Percentiles rank a stretch among this genome's conserved stretches.
Conservation (phyloP, 768 basidiomycete species). For the Tulasnella sp. region DNA sequence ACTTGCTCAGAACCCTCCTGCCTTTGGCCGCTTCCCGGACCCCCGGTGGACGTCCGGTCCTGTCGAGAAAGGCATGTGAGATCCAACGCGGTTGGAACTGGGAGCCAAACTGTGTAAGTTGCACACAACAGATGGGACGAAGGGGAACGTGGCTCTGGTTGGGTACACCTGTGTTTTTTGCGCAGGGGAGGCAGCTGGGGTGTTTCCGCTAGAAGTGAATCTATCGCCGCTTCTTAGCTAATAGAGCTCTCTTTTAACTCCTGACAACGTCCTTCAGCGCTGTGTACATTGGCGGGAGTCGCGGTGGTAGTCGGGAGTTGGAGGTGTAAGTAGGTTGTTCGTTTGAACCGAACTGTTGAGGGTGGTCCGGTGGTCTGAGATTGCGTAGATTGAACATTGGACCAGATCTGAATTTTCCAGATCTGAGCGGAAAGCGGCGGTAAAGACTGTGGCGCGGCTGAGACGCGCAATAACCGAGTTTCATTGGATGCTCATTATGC, state of each 20-base stretch:
- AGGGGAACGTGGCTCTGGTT: not conserved
- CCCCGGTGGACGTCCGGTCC: not conserved
- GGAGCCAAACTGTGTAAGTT: slow-evolving; percentile 10
- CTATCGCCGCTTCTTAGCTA: slow-evolving; percentile 11
- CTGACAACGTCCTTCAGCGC: not conserved
- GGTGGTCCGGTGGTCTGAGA: not conserved
- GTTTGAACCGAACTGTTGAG: not conserved
- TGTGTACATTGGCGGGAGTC: not conserved
- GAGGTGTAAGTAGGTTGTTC: not conserved
- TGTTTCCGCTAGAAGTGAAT: not conserved
- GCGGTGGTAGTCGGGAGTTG: not conserved
- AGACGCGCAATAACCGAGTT: not conserved
- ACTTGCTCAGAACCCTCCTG: slow-evolving; percentile 8
- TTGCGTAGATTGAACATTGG: not conserved
- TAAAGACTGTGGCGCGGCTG: not conserved
- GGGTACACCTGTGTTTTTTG: slow-evolving; percentile 18
- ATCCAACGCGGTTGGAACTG: not conserved
- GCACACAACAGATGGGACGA: slow-evolving; percentile 3
- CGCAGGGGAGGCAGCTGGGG: slow-evolving; percentile 3
- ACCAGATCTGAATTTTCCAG: not conserved
- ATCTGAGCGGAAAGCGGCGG: slow-evolving; percentile 4
- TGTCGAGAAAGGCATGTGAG: slow-evolving; percentile 15
- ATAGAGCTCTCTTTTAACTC: slow-evolving; percentile 8
- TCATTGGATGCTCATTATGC: not conserved
- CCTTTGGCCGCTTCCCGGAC: not conserved